A percentile compares a stretch with the other conserved stretches of the same genome.
Conservation (phyloP, 257 asterid genomes). For the Parsonsia alboflavescens region DNA sequence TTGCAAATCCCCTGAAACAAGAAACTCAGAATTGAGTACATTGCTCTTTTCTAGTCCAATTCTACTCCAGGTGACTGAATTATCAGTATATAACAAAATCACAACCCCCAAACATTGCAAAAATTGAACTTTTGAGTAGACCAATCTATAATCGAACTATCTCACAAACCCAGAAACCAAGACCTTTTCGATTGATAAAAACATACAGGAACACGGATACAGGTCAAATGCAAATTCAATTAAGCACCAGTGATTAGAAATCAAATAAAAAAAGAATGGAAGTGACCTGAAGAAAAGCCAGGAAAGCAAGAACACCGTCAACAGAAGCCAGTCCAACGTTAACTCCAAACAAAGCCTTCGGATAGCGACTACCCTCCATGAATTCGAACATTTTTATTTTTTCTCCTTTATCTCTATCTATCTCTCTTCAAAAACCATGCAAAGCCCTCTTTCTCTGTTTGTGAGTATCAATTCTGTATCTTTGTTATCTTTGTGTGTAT, state of each 20-base stretch:
- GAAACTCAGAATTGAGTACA: not conserved
- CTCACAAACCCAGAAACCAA: slow-evolving; percentile 10
- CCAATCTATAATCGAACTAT: not conserved
- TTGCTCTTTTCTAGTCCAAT: not conserved
- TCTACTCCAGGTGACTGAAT: not conserved
- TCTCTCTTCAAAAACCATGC: slow-evolving; percentile 10
- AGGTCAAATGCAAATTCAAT: not conserved
- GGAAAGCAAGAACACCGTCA: slow-evolving; percentile 60
- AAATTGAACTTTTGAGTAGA: not conserved
- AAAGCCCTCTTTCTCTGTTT: slow-evolving; percentile 6
- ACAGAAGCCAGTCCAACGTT: slow-evolving; percentile 56
- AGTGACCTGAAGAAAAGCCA: slow-evolving; percentile 64
- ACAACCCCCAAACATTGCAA: not conserved
- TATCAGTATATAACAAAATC: not conserved
- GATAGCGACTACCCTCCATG: slow-evolving; percentile 55
- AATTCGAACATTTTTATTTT: slow-evolving; percentile 41
- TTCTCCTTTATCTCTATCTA: not conserved
- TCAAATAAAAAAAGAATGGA: not conserved
- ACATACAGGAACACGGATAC: not conserved
- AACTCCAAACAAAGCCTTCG: slow-evolving; percentile 59
- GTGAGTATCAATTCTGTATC: not conserved
- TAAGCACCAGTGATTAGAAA: not conserved
- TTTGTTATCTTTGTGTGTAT: not conserved
- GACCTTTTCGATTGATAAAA: not conserved
- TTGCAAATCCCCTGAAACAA: not conserved